Evolutionary conservation across 2,329 filamentous ascomycete genomes (phyloP), one percentile per base, ranked within the genome.

Genomic region (Arachnomyces sp.): DNA sequence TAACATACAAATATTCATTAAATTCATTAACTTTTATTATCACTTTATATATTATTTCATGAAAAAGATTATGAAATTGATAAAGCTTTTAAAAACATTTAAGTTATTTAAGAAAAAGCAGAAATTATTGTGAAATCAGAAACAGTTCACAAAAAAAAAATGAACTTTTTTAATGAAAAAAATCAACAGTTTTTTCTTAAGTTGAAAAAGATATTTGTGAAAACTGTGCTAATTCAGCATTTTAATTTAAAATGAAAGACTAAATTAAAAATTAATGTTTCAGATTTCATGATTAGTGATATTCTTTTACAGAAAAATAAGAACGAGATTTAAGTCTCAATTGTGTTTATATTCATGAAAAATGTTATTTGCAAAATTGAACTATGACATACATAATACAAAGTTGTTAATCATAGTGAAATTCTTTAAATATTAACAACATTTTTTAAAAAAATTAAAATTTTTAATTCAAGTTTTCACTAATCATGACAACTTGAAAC

Each of bases 1-100:
- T 9, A 9, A 25, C 21, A 25, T 25, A 5, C 9, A 50, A 12
- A 4, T 38, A 54, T 3, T 47, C 40, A 14, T 63, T n/a, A 52
- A 56, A 7, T 60, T 63, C 31, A 44, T 39, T 3, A 62, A 63
- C 33, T 63, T 57, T 40, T 62, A 63, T 43, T 40, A 53, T 4
- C 28, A 44, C 5, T 62, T 62, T 36, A 54, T 62, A 12, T 18
- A 46, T 5, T 28, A 45, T 3, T 60, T 52, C 34, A 47, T 40
- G 3, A 31, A 34, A 2, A 45, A 56, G 4, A 42, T 39, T 1
- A 37, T 21, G 28, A 49, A 48, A 2, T 31, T 59, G 3, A 43
- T 31, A 6, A 11, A 32, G 1, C 37, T 54, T 0, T 52, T 37
- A 4, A 43, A 40, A 21, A 50, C 12, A 17, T 9, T 5, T 25